phyloP scores from a whole-genome alignment of 345 rosid species.

The Boechera retrofracta region DNA sequence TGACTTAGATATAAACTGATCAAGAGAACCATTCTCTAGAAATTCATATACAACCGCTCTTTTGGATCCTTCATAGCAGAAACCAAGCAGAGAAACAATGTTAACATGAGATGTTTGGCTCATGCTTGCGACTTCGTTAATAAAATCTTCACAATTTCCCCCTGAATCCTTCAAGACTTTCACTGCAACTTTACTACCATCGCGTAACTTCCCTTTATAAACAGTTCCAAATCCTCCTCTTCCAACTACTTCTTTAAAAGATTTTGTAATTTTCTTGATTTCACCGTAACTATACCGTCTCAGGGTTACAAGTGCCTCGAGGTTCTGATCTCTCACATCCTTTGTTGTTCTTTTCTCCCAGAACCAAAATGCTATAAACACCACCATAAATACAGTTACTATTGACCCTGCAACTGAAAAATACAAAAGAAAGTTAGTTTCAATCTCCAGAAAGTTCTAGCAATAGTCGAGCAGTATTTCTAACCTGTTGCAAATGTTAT shows the following conservation, averaged over 20 bases:
- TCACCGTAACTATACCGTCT: constrained; percentile 34
- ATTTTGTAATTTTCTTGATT: constrained; percentile 43
- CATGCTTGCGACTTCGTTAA: constrained; percentile 56
- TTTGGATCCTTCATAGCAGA: constrained; percentile 45
- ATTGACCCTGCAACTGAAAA: not conserved
- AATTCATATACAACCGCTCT: constrained; percentile 49
- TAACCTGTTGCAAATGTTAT: too few relatives aligned
- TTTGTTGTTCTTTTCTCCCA: not conserved
- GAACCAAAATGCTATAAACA: not conserved
- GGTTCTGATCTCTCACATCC: not conserved
- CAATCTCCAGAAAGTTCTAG: too few relatives aligned
- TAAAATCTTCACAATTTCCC: constrained; percentile 47
- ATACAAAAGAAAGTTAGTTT: too few relatives aligned
- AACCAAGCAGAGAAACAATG: constrained; percentile 48
- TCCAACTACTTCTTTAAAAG: constrained; percentile 35
- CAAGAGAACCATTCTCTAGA: constrained; percentile 51
- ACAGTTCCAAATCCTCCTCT: constrained; percentile 41
- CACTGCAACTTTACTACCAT: constrained; percentile 40
- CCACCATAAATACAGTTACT: not conserved
- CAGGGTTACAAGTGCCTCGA: not conserved
- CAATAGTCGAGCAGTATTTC: too few relatives aligned
- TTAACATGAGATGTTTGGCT: constrained; percentile 55
- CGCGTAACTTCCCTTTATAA: constrained; percentile 28
- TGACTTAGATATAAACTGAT: constrained; percentile 25
- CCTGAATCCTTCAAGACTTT: constrained; percentile 32